A percentile compares a stretch with the other conserved stretches of the same genome.
phyloP scores from a whole-genome alignment of 2,329 filamentous ascomycete genomes.

The Fusarium hostae region DNA sequence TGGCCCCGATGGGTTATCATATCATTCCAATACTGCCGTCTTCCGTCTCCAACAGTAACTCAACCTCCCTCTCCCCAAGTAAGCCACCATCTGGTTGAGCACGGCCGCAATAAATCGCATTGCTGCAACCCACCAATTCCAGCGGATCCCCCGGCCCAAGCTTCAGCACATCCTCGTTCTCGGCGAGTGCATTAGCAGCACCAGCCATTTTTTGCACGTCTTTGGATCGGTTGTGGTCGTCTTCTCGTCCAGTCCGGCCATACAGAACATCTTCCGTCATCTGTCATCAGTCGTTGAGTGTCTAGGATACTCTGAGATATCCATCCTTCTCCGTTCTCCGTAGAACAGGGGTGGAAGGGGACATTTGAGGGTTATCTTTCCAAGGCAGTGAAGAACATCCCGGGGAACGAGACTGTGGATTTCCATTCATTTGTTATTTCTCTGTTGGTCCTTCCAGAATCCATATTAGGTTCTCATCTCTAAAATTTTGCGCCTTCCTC shows the following conservation, averaged over 20 bases:
- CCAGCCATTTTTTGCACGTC: conserved; percentile 25
- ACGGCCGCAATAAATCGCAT: conserved; percentile 20
- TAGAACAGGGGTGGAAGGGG: conserved; percentile 28
- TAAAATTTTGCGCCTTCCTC: background rate
- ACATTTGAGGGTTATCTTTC: conserved; percentile 41
- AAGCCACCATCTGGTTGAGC: conserved; percentile 8
- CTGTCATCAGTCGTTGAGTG: conserved; percentile 32
- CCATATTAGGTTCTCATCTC: conserved; percentile 5
- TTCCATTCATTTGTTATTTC: conserved; percentile 8
- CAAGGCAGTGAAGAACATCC: conserved; percentile 33
- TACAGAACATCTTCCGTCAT: conserved; percentile 36
- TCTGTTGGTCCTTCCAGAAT: background rate
- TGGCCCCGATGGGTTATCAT: background rate
- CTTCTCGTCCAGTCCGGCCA: conserved; percentile 30
- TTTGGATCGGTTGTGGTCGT: conserved; percentile 27
- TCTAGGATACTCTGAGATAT: conserved; percentile 1
- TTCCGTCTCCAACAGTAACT: background rate
- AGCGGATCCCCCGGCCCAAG: conserved; percentile 32
- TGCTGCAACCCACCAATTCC: conserved; percentile 36
- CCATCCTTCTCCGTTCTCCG: conserved; percentile 5
- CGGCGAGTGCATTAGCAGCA: conserved; percentile 15
- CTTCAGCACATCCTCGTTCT: conserved; percentile 30
- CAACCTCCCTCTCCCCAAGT: background rate
- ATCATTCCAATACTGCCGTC: background rate
- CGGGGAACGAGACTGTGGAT: conserved; percentile 17